Evolutionary conservation across 441 rosid species (phyloP), one percentile per base, ranked within the genome.

Genomic region (Gossypium trilobum): DNA sequence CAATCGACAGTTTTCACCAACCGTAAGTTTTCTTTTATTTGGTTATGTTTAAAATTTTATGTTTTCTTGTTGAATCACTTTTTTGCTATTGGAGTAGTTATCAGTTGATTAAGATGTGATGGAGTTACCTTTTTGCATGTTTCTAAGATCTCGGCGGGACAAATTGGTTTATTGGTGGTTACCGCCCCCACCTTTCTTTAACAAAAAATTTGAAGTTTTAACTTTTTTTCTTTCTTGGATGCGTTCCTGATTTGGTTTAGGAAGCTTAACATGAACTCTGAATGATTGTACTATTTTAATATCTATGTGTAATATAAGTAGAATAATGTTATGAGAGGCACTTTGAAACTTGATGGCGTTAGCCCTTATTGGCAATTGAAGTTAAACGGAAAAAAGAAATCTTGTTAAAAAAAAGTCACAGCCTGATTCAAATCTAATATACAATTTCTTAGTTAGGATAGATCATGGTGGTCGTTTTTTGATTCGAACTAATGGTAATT

Each of bases 1-100:
- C 95, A 42, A 82, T 87, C 62, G 92, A 87, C 46, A 75, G 81
- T 73, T 83, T 87, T 76, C 91, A 82, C 77, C 96, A 85, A 73
- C 88, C 99, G 98, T 92, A 86, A 87, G 97, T 87, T 66, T 71
- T 69, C 25, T 42, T 33, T 63, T 19, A 11, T 63, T 20, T 42
- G 33, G 25, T 64, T 20, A 64, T 42, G 25, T 13, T 44, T 44
- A 44, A 42, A 20, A 1, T 19, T 42, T 64, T 19, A 17, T 36
- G 11, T 25, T 22, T 71, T 48, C 4, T 71, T 22, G 4, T 50
- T 42, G 39, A 76, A 68, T 59, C 71, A 13, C 23, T 20, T n/a
- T 39, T 31, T 39, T 11, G 73, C 29, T 67, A 71, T 13, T 64
- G 55, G 16, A 19, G 61, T 73, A 22, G 36, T 33, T 48, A 23